Evolutionary conservation across 1,284 basidiomycete species (phyloP).

Genomic region (Fistulinella cinereoalba): DNA sequence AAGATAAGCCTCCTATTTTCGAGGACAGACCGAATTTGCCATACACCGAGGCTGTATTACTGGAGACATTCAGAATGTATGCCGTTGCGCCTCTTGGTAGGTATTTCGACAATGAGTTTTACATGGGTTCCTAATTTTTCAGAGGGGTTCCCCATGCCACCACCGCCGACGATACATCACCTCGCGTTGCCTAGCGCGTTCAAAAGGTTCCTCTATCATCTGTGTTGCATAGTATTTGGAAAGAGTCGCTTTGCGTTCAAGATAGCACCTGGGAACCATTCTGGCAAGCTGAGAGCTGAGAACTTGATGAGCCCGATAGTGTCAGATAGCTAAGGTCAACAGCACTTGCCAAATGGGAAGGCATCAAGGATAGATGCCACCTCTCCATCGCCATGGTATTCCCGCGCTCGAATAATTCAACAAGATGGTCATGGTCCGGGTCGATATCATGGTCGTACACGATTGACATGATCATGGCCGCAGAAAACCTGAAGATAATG

Average conservation of each 20-base stretch:
- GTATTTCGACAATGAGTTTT: neutral
- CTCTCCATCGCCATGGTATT: constrained; percentile 16
- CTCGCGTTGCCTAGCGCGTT: constrained; percentile 16
- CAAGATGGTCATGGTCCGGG: constrained; percentile 15
- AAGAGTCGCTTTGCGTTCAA: constrained; percentile 13
- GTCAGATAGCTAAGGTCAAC: neutral
- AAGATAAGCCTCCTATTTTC: constrained; percentile 38
- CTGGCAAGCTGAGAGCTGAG: constrained; percentile 24
- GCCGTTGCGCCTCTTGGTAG: constrained; percentile 36
- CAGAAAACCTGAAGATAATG: constrained; percentile 14
- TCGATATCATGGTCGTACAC: constrained; percentile 27
- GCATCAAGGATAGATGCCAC: constrained; percentile 10
- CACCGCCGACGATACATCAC: constrained; percentile 39
- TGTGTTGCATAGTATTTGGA: constrained; percentile 13
- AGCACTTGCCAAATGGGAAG: constrained; percentile 23
- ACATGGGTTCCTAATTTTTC: neutral
- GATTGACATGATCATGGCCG: constrained; percentile 22
- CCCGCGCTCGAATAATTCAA: constrained; percentile 20
- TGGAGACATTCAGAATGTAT: constrained; percentile 51
- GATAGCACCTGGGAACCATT: constrained; percentile 23
- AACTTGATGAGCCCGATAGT: neutral
- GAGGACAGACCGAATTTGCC: constrained; percentile 38
- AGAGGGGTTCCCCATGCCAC: constrained; percentile 44
- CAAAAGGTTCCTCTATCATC: constrained; percentile 22
- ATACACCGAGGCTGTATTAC: constrained; percentile 47